phyloP scores from a whole-genome alignment of 2,329 filamentous ascomycete species.

The Teratosphaeria gauchensis region DNA sequence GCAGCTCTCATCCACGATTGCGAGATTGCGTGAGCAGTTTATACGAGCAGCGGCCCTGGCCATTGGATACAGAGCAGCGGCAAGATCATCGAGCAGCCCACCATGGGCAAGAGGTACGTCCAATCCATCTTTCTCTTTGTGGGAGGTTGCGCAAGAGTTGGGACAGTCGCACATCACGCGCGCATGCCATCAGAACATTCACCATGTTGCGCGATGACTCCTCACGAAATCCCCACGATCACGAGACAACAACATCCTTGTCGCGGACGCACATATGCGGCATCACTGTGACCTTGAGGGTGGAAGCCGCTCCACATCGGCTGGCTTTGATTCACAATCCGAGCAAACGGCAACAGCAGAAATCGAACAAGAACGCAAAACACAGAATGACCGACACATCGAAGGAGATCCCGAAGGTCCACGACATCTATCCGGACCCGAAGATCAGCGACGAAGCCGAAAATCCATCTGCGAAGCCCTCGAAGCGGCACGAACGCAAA shows the following conservation, averaged over 20 bases:
- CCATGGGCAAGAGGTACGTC: conserved; percentile 23
- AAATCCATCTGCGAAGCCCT: conserved; percentile 1
- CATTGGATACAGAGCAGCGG: neutral
- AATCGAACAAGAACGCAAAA: neutral
- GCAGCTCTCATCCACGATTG: neutral
- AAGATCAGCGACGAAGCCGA: neutral
- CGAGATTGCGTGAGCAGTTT: neutral
- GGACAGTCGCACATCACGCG: neutral
- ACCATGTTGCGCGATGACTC: neutral
- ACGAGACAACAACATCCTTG: neutral
- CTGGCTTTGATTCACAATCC: neutral
- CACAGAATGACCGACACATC: conserved; percentile 13
- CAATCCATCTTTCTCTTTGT: conserved; percentile 3
- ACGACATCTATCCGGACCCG: conserved; percentile 15
- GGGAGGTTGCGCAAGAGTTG: neutral
- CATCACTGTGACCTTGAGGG: neutral
- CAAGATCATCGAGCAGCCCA: conserved; percentile 5
- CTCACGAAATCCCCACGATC: neutral
- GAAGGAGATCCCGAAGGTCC: conserved; percentile 13
- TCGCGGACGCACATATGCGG: neutral
- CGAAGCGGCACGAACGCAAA: conserved; percentile 1
- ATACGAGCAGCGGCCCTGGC: neutral
- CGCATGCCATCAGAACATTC: neutral
- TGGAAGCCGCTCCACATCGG: neutral
- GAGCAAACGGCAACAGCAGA: neutral